Evolutionary conservation across 1,284 basidiomycete species (phyloP), one percentile per base, ranked within the genome.

Genomic region (Ustilago nuda): DNA sequence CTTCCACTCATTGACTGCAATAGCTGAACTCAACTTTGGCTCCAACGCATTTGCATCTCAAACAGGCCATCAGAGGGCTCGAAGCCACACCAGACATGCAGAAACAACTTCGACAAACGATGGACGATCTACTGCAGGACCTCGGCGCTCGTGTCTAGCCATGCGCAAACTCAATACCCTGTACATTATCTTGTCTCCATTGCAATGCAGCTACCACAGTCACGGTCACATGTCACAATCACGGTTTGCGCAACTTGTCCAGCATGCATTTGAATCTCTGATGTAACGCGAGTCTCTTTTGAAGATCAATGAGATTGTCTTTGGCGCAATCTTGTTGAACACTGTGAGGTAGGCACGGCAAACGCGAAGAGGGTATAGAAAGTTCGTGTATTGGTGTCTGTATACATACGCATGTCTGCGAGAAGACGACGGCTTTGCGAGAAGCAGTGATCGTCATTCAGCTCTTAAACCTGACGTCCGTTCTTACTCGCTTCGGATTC

Each of bases 121-220:
- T 76, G 73, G 77, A 79, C 62, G 65, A 67, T 33, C 59, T 79
- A 0, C 56, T 79, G 8, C 66, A 67, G 41, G 73, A 79, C 30
- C 70, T 79, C 32, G 77, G 73, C 37, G 73, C 77, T 8, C 73
- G 77, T 4, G 73, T 76, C 5, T 76, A 41, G 59, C 37, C 35
- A 15, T 19, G 19, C 35, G 8, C 23, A 43, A 17, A 17, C 23
- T 32, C 37, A 19, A 12, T 45, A 15, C 56, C 32, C 41, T 54
- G 36, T 41, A 53, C 37, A 55, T 32, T 7, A 45, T 53, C 51
- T 53, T 53, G 5, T 50, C 30, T 50, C 30, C n/a, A 11, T 50
- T 53, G 48, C 48, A 50, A 50, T 17, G 48, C 30, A 30, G 27
- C 48, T 19, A 12, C 13, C 48, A 50, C 30, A 27, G 15, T 50